Conservation (phyloP, 441 rosid genomes). For the Corymbia citriodora region DNA sequence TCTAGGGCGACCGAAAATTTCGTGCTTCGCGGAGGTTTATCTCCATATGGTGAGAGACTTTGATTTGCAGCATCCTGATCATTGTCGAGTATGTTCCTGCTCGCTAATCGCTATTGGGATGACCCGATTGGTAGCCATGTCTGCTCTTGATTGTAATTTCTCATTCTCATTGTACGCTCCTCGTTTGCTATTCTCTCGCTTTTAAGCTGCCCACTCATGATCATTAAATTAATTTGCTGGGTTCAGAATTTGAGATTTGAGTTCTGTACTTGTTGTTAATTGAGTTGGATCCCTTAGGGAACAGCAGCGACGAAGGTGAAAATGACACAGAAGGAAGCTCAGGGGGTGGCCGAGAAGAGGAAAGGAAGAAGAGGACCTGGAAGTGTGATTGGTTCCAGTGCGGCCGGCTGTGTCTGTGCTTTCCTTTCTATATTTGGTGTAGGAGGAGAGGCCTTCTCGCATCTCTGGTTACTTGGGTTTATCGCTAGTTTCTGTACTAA, state of each 20-base stretch:
- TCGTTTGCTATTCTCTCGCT: not conserved
- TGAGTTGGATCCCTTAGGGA: slow-evolving; percentile 43
- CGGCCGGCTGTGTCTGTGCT: slow-evolving; percentile 90
- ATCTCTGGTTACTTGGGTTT: slow-evolving; percentile 78
- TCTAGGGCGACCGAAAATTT: not conserved
- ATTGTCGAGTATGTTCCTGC: not conserved
- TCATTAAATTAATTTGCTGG: not conserved
- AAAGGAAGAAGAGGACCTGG: slow-evolving; percentile 94
- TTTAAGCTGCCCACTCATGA: not conserved
- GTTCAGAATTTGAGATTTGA: not conserved
- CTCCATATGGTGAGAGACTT: not conserved
- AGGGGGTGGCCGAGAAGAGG: slow-evolving; percentile 89
- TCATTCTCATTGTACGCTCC: not conserved
- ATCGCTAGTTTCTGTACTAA: slow-evolving; percentile 95
- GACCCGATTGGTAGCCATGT: not conserved
- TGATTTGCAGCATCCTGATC: not conserved
- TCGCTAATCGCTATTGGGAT: not conserved
- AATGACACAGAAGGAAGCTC: slow-evolving; percentile 95
- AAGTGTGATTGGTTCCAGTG: slow-evolving; percentile 95
- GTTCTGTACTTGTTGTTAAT: not conserved
- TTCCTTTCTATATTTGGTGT: slow-evolving; percentile 56
- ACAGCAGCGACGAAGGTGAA: slow-evolving; percentile 93
- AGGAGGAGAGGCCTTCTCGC: slow-evolving; percentile 54
- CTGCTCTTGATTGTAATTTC: not conserved
- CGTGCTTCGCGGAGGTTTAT: not conserved